phyloP scores from a whole-genome alignment of 2,329 filamentous ascomycete species.

The Tolypocladium endophyticum region DNA sequence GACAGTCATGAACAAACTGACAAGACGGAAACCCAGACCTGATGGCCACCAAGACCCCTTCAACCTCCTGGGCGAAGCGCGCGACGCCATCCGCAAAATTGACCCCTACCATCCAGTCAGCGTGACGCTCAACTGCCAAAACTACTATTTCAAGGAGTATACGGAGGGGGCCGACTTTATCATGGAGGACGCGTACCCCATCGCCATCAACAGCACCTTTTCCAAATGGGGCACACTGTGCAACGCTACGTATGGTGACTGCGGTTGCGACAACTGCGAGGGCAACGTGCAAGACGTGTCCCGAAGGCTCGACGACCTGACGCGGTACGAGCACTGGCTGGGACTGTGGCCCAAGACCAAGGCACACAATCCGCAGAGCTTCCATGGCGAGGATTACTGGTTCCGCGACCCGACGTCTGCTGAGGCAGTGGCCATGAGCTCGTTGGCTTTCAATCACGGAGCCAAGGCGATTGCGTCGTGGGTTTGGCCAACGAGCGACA shows the following conservation, averaged over 20 bases:
- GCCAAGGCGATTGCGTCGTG: slow-evolving; percentile 32
- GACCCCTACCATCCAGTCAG: slow-evolving; percentile 53
- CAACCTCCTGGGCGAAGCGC: slow-evolving; percentile 29
- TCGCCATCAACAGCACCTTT: slow-evolving; percentile 44
- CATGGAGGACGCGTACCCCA: slow-evolving; percentile 49
- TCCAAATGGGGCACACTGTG: slow-evolving; percentile 45
- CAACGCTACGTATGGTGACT: slow-evolving; percentile 50
- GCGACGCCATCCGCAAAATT: slow-evolving; percentile 32
- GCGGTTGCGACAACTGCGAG: slow-evolving; percentile 51
- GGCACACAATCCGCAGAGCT: slow-evolving; percentile 34
- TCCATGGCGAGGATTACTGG: slow-evolving; percentile 38
- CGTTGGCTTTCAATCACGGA: slow-evolving; percentile 34
- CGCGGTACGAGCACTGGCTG: slow-evolving; percentile 27
- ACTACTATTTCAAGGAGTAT: slow-evolving; percentile 50
- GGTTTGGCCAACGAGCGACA: slow-evolving; percentile 30
- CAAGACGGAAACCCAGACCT: slow-evolving; percentile 21
- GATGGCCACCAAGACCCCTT: slow-evolving; percentile 47
- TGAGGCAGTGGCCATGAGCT: slow-evolving; percentile 33
- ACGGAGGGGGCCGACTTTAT: slow-evolving; percentile 44
- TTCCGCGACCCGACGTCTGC: slow-evolving; percentile 29
- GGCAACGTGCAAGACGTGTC: slow-evolving; percentile 42
- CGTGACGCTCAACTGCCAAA: slow-evolving; percentile 49
- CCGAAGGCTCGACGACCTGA: slow-evolving; percentile 26
- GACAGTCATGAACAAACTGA: background rate
- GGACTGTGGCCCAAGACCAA: slow-evolving; percentile 32